These are phyloP conservation scores for Paramecium caudatum DNA, from an alignment of 73 alveolate species.

Conservation along the genomic window DNA sequence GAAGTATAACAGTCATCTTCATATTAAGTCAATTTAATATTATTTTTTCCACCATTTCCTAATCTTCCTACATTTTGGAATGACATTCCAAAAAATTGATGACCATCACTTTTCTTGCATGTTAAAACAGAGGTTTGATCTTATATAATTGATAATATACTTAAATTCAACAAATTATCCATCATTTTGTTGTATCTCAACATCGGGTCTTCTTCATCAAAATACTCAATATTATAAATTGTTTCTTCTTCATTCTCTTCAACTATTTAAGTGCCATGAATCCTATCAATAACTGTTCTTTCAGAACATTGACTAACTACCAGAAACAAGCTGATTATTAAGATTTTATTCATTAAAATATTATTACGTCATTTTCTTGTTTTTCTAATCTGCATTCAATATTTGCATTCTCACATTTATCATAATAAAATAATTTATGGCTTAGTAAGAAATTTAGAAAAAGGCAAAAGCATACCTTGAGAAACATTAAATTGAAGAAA, in stretches of 20 bases:
- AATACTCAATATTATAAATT: background rate
- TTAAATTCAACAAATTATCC: slow-evolving; percentile 43
- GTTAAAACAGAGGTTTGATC: slow-evolving; percentile 28
- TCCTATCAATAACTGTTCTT: slow-evolving; percentile 38
- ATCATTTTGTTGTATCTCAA: background rate
- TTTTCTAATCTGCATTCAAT: background rate
- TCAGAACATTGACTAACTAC: background rate
- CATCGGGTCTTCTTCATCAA: slow-evolving; percentile 6
- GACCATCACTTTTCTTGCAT: slow-evolving; percentile 19
- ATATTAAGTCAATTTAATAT: background rate
- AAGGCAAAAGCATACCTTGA: slow-evolving; percentile 50
- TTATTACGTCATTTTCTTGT: slow-evolving; percentile 24
- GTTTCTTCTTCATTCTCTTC: slow-evolving; percentile 34
- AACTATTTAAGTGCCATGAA: slow-evolving; percentile 10
- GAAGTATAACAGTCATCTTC: slow-evolving; percentile 34
- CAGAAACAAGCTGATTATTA: slow-evolving; percentile 11
- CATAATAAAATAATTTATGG: slow-evolving; percentile 29
- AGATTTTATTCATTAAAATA: slow-evolving; percentile 48
- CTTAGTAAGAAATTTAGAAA: slow-evolving; percentile 32
- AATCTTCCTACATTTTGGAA: slow-evolving; percentile 45
- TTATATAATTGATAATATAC: background rate
- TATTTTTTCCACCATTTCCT: background rate
- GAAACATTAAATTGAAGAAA: slow-evolving; percentile 64
- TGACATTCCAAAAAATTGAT: slow-evolving; percentile 43
- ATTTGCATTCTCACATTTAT: background rate